Base-by-base conservation (phyloP, 306 rosid genomes). In the Gleditsia sinensis region DNA sequence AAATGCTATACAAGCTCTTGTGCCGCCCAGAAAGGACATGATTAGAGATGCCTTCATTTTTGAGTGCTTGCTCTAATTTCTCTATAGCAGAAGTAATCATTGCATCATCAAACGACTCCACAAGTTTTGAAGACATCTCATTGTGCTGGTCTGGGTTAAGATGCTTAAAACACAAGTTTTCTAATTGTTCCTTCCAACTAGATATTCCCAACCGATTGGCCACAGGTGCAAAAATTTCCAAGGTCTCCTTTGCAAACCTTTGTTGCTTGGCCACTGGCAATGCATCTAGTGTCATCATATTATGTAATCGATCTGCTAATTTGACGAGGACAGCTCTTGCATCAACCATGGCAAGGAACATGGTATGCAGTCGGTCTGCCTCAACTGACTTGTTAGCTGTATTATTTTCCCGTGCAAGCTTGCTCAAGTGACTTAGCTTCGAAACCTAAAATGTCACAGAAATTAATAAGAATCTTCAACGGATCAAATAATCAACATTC, bases 271-370 rank as follows among this genome's bases (percentile, higher is more conserved):
- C 81, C 61, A 74, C 70, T 16, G 97, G 89, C 68, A 95, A 80
- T 43, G 96, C 97, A 75, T 90, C 98, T 3, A 95, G 84, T 2
- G 99, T 95, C 87, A 80, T 84, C 99, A 95, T 95, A 78, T 95
- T 95, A 85, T 95, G 99, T 16, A 95, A 74, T 37, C 99, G 91
- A 76, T 95, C 98, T 0, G 98, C 98, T 83, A 92, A 82, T 83
- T 95, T 95, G 39, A 95, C 85, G 70, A 95, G 97, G 50, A 95
- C 99, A 28, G 98, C 98, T 70, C 98, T 86, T 7, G 99, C 97
- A 88, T 95, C 98, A 4, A 90, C 96, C 99, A 95, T 95, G 27
- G 96, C 99, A 68, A 95, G 97, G 77, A 95, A 92, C 98, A 92
- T 95, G 37, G 99, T 95, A 83, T 95, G 99, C 83, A 95, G 40